Base-by-base conservation (phyloP, 176 grass and related monocot genomes). In the Oryza rufipogon region DNA sequence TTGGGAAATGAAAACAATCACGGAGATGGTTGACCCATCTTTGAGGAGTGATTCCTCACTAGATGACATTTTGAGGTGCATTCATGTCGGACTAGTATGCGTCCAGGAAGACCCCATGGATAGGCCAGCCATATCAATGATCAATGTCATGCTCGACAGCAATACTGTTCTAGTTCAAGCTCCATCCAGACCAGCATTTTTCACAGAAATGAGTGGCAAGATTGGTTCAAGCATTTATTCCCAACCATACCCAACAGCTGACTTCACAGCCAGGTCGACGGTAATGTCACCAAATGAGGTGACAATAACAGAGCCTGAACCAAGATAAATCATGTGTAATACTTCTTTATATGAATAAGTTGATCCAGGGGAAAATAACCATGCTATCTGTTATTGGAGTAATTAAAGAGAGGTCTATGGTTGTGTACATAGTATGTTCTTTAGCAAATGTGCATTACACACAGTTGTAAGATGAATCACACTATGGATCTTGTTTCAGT, bases 41-140 rank as follows among this genome's bases (percentile, higher is more conserved):
- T 22, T 74, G 80, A 63, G 2, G 6, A n/a, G 9, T 0, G 39
- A 47, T 65, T 64, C 25, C 0, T 28, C 28, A 2, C 5, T 5
- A 17, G 70, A 74, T 3, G 54, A 74, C 1, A 74, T 83, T 32
- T 15, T 65, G 15, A 83, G 56, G 11, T 83, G 80, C 11, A 7
- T 83, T 22, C 80, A 83, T 20, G 73, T 83, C 16, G 80, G 70
- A 20, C 80, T 83, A 8, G 8, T 19, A 0, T 83, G 80, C 1
- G 80, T 83, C 12, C 80, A 83, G 9, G 56, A 83, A 48, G 56
- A 74, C 17, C 80, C 80, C 9, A 6, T n/a, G 3, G 39, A 83
- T 3, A 83, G 80, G 25, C 80, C 80, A 64, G 10, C 14, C 2
- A 65, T 83, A 4, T 83, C 54, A 0, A 20, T 10, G 11, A 6